These are phyloP conservation scores for Chrysopogon serrulatus DNA, from an alignment of 176 grass and related monocot genomes.

Conservation along the genomic window DNA sequence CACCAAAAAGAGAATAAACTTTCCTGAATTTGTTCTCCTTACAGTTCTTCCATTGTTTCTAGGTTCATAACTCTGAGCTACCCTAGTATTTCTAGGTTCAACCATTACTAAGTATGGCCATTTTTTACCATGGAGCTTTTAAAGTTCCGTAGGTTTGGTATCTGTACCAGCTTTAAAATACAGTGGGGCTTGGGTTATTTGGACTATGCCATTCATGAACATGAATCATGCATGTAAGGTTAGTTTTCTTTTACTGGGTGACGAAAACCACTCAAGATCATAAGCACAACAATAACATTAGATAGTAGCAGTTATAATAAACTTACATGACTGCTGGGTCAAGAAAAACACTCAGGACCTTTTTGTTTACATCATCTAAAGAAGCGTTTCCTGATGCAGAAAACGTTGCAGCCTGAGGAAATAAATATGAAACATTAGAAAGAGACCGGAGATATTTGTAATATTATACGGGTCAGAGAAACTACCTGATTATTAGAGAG, in stretches of 20 bases:
- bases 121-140: background rate
- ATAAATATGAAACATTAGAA: background rate
- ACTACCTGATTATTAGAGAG: slow-evolving; percentile 39
- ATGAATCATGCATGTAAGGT: background rate
- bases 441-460: background rate
- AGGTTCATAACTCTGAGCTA: background rate
- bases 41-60: background rate
- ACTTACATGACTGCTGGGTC: slow-evolving; percentile 51
- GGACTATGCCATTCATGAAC: background rate
- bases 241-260: slow-evolving; percentile 31
- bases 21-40: background rate
- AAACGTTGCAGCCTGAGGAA: slow-evolving; percentile 24
- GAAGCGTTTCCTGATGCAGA: slow-evolving; percentile 14
- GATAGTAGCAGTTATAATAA: background rate
- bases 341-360: slow-evolving; percentile 77
- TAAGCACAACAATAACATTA: background rate
- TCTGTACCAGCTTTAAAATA: background rate
- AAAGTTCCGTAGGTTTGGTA: background rate
- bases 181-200: background rate
- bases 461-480: background rate
- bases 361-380: slow-evolving; percentile 7
- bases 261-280: slow-evolving; percentile 48
- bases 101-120: background rate
- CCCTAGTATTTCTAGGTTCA: background rate
- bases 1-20: background rate